phyloP scores from a whole-genome alignment of 768 basidiomycete species.

The Cyclocybe aegerita region DNA sequence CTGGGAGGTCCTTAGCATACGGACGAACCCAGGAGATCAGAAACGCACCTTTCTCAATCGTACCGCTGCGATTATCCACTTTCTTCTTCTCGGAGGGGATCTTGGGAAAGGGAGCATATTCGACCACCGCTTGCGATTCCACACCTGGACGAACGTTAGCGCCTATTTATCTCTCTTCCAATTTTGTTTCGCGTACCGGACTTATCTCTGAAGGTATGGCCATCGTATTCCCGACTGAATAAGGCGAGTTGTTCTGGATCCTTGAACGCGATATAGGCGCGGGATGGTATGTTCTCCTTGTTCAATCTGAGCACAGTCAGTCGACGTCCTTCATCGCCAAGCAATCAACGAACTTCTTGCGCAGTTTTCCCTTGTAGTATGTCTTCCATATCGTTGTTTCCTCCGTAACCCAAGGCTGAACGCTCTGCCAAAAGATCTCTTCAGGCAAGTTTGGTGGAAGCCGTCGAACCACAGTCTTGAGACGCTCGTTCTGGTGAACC shows the following conservation, averaged over 20 bases:
- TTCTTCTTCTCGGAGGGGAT: slow-evolving; percentile 75
- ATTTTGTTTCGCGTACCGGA: slow-evolving; percentile 76
- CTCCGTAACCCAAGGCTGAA: slow-evolving; percentile 78
- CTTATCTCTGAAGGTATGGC: slow-evolving; percentile 90
- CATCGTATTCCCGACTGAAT: slow-evolving; percentile 87
- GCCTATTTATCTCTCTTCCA: slow-evolving; percentile 1
- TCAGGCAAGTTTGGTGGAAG: slow-evolving; percentile 93
- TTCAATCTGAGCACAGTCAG: slow-evolving; percentile 52
- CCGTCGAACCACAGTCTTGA: slow-evolving; percentile 86
- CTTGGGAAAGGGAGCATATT: slow-evolving; percentile 93
- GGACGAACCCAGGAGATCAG: neutral
- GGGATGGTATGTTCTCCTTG: slow-evolving; percentile 83
- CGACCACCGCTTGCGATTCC: slow-evolving; percentile 86
- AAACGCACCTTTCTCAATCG: slow-evolving; percentile 83
- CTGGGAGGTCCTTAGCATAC: slow-evolving; percentile 33
- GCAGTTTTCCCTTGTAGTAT: slow-evolving; percentile 67
- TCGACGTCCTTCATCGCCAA: slow-evolving; percentile 4
- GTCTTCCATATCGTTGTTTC: slow-evolving; percentile 68
- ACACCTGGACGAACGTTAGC: slow-evolving; percentile 55
- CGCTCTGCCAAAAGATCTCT: slow-evolving; percentile 91
- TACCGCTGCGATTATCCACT: slow-evolving; percentile 74
- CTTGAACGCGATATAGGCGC: slow-evolving; percentile 92
- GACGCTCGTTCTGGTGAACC: slow-evolving; percentile 48
- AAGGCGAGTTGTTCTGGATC: slow-evolving; percentile 63
- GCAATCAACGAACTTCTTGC: slow-evolving; percentile 54